Evolutionary conservation across 768 basidiomycete genomes (phyloP).

Genomic region (Amanita subjunquillea): DNA sequence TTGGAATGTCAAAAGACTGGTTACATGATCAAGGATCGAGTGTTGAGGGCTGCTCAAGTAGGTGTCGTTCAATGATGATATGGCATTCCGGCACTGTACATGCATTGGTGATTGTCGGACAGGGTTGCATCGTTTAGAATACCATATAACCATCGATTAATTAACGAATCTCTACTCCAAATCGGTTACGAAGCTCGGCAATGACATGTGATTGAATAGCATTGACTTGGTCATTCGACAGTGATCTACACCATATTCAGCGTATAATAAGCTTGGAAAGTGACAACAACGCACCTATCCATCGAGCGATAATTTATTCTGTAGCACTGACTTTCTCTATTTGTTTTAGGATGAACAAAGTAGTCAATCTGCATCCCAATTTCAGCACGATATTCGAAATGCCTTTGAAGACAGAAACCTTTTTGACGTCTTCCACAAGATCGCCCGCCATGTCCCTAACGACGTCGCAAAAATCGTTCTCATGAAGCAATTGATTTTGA

Average conservation of each 20-base stretch:
- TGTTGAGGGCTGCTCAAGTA: constrained; percentile 91
- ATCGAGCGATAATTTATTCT: constrained; percentile 93
- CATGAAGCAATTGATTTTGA: constrained; percentile 51
- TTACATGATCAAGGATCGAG: constrained; percentile 90
- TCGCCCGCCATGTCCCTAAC: constrained; percentile 91
- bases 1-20: constrained; percentile 87
- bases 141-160: constrained; percentile 11
- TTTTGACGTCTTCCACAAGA: constrained; percentile 80
- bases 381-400: background rate
- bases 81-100: background rate
- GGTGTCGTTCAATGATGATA: constrained; percentile 67
- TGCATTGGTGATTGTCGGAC: constrained; percentile 10
- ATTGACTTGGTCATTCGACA: constrained; percentile 88
- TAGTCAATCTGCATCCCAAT: constrained; percentile 63
- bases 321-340: constrained; percentile 73
- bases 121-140: constrained; percentile 12
- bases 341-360: constrained; percentile 84
- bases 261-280: background rate
- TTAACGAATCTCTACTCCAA: constrained; percentile 84
- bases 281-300: constrained; percentile 59
- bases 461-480: constrained; percentile 95
- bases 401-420: constrained; percentile 35
- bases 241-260: constrained; percentile 38
- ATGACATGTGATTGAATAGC: constrained; percentile 58
- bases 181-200: constrained; percentile 42